Conservation (phyloP, 345 rosid genomes). For the Lepidium didymum region DNA sequence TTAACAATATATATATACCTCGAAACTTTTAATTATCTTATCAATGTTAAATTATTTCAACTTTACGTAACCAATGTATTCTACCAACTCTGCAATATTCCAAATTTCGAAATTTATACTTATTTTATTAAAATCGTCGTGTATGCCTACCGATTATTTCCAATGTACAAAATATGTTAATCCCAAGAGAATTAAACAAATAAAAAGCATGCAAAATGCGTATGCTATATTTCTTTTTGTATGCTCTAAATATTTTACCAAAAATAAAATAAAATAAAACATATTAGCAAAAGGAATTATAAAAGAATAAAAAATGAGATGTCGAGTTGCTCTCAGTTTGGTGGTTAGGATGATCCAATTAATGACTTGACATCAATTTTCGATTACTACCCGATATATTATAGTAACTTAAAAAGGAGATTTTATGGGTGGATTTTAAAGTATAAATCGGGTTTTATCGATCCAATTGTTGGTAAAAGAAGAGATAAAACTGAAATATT, state of each 20-base stretch:
- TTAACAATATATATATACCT: not conserved
- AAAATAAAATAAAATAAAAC: not conserved
- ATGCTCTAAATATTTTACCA: not conserved
- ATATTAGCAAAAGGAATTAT: not conserved
- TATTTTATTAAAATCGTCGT: not conserved
- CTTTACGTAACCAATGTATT: not conserved
- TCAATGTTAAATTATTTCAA: not conserved
- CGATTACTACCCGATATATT: too few species aligned
- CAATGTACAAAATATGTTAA: not conserved
- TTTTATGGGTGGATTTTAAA: too few species aligned
- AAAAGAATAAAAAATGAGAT: too few species aligned
- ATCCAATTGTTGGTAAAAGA: too few species aligned
- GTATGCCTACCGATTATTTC: not conserved
- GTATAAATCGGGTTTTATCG: too few species aligned
- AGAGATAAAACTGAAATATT: not conserved
- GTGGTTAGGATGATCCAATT: too few species aligned
- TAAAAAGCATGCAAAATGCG: slow-evolving; percentile 7
- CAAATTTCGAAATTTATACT: slow-evolving; percentile 7
- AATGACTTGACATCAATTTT: too few species aligned
- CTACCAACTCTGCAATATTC: not conserved
- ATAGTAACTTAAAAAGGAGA: too few species aligned
- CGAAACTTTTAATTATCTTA: not conserved
- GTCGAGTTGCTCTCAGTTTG: too few species aligned
- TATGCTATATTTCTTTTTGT: not conserved
- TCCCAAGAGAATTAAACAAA: not conserved